These are phyloP conservation scores for Nepenthes alata DNA, from an alignment of 179 eudicot genomes.

Conservation along the genomic window DNA sequence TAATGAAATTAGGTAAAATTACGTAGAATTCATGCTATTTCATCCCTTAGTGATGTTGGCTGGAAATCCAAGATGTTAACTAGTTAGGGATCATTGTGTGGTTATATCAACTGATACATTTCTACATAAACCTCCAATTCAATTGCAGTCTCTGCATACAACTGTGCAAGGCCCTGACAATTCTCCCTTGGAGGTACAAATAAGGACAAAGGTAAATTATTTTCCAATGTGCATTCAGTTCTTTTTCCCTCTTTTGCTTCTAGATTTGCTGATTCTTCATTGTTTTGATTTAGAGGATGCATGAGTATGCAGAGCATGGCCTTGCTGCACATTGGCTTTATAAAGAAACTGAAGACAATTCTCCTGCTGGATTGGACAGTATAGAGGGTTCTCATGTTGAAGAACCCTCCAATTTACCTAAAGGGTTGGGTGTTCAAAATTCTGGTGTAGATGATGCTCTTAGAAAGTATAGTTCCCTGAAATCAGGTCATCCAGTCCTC, in stretches of 20 bases:
- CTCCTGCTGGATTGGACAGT: constrained; percentile 21
- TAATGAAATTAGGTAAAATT: too few relatives aligned
- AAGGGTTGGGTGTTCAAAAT: constrained; percentile 36
- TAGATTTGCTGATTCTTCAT: constrained; percentile 5
- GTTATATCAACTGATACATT: not conserved
- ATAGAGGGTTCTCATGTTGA: constrained; percentile 29
- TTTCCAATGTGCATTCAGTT: not conserved
- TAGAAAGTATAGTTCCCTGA: constrained; percentile 43
- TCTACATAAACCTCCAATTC: not conserved
- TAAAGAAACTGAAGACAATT: constrained; percentile 57
- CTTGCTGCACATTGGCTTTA: constrained; percentile 99
- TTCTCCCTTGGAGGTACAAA: constrained; percentile 86
- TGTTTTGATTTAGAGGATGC: constrained; percentile 61
- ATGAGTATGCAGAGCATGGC: constrained; percentile 90
- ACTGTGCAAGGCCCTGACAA: constrained; percentile 81
- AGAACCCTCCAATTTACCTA: constrained; percentile 29
- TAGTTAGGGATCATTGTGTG: too few relatives aligned
- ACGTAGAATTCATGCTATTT: too few relatives aligned
- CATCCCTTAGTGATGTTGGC: too few relatives aligned
- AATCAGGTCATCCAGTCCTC: constrained; percentile 81
- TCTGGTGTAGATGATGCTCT: constrained; percentile 27
- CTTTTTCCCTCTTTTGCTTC: constrained; percentile 4
- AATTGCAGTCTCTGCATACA: constrained; percentile 86
- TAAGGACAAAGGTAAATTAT: constrained; percentile 67
- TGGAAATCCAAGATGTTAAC: too few relatives aligned